Base-by-base conservation (phyloP, 2,329 filamentous ascomycete species). In the Biscogniauxia marginata region DNA sequence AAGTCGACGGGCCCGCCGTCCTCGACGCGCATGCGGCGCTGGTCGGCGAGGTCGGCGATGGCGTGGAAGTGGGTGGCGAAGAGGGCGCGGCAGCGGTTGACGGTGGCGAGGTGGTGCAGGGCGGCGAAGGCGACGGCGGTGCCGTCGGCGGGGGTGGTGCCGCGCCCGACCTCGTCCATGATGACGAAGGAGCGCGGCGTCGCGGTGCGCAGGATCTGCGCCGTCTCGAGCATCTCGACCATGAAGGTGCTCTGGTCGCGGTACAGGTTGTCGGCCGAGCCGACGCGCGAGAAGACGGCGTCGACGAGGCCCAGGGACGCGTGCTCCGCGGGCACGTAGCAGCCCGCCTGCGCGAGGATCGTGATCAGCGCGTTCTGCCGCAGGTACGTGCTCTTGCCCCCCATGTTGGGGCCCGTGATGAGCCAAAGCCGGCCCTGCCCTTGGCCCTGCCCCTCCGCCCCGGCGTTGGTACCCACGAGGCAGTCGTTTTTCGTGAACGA, bases 51-150 rank as follows among this genome's bases (percentile, higher is more conserved):
- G 68, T 96, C 92, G 2, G 89, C 88, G 30, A 39, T 83, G 62
- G 87, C 88, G 75, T 99, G 95, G 73, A 99, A 99, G 75, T 99
- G 95, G 3, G 95, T 99, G 72, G 99, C 96, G 78, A 99, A 99
- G 45, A 99, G 80, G 5, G 91, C 96, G 48, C 97, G 79, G 59
- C 91, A 91, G 52, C 82, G 80, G 0, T 87, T 82, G 16, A 92
- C 83, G 21, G 85, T 81, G 22, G 96, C 88, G 59, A 98, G 84
- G 68, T 96, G 87, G 57, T 93, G 86, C 5, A 99, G 80, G 4
- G 99, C 95, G 21, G 92, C 90, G 66, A 96, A 89, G 1, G 95
- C 95, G 66, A 99, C 98, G 55, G 95, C 95, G 4, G 96, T 92
- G 53, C 95, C 95, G 72, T 99, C 95, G 71, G 98, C 92, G 8